phyloP scores from a whole-genome alignment of 2,329 filamentous ascomycete genomes.

The Colletotrichum tropicale region DNA sequence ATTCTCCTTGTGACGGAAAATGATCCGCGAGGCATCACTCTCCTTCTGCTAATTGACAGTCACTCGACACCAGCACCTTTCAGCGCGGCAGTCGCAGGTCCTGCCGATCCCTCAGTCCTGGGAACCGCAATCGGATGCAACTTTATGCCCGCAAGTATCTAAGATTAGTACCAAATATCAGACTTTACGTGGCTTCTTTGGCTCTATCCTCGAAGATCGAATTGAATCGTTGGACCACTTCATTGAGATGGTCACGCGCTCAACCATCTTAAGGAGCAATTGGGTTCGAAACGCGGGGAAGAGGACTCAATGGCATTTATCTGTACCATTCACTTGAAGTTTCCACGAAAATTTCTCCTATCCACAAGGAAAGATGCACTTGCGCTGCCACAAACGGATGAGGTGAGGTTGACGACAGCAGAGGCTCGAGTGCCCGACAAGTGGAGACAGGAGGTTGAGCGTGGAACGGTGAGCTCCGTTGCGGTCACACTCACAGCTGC shows the following conservation, averaged over 20 bases:
- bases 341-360: background rate
- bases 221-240: background rate
- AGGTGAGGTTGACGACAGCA: background rate
- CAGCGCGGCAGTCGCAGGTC: background rate
- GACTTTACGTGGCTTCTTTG: background rate
- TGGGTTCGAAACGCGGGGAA: background rate
- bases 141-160: too few relatives aligned
- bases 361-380: background rate
- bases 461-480: conserved; percentile 1
- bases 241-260: background rate
- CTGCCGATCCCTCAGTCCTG: background rate
- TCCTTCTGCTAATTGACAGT: background rate
- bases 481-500: background rate
- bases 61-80: background rate
- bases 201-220: background rate
- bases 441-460: conserved; percentile 7
- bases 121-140: background rate
- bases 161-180: background rate
- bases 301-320: background rate
- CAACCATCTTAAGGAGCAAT: background rate
- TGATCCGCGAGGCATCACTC: background rate
- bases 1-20: background rate
- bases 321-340: background rate
- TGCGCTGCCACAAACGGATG: background rate
- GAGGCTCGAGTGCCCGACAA: background rate